Evolutionary conservation across 1,139 yeast species (phyloP).

Genomic region (Casaregolazyma lundiana): DNA sequence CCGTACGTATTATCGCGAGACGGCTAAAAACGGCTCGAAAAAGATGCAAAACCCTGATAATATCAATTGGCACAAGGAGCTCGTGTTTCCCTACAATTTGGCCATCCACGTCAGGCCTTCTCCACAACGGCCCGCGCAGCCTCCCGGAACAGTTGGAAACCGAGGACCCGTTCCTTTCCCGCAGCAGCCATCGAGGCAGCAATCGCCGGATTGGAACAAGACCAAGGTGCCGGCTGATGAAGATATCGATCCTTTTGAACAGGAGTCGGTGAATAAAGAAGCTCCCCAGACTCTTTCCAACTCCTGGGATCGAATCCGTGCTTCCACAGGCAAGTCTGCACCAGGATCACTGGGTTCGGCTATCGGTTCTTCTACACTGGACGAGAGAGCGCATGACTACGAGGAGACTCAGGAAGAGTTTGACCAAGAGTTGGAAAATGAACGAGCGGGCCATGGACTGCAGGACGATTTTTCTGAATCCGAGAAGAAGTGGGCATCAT

Average conservation of each 20-base stretch:
- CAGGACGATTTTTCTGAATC: slow-evolving; percentile 31
- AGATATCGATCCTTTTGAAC: slow-evolving; percentile 1
- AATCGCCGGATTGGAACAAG: not conserved
- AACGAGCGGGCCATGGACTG: slow-evolving; percentile 25
- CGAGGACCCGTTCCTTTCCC: not conserved
- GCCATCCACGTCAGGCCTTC: slow-evolving; percentile 17
- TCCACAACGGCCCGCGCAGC: not conserved
- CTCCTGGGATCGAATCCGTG: slow-evolving; percentile 19
- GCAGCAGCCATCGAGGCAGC: not conserved
- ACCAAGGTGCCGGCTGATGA: not conserved
- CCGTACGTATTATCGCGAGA: slow-evolving; percentile 24
- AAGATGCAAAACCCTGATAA: slow-evolving; percentile 28
- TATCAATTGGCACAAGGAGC: slow-evolving; percentile 28
- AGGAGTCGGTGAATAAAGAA: slow-evolving; percentile 1
- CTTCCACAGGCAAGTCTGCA: not conserved
- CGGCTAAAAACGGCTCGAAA: slow-evolving; percentile 22
- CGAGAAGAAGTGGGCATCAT: slow-evolving; percentile 30
- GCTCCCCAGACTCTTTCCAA: not conserved
- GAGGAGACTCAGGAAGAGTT: slow-evolving; percentile 19
- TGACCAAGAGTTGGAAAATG: slow-evolving; percentile 29
- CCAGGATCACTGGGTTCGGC: not conserved
- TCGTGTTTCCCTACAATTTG: slow-evolving; percentile 29
- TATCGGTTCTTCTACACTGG: not conserved
- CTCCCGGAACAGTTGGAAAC: slow-evolving; percentile 1
- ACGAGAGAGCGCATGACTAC: slow-evolving; percentile 5